phyloP scores from a whole-genome alignment of 1,284 basidiomycete species.

The Sanghuangporus baumii region DNA sequence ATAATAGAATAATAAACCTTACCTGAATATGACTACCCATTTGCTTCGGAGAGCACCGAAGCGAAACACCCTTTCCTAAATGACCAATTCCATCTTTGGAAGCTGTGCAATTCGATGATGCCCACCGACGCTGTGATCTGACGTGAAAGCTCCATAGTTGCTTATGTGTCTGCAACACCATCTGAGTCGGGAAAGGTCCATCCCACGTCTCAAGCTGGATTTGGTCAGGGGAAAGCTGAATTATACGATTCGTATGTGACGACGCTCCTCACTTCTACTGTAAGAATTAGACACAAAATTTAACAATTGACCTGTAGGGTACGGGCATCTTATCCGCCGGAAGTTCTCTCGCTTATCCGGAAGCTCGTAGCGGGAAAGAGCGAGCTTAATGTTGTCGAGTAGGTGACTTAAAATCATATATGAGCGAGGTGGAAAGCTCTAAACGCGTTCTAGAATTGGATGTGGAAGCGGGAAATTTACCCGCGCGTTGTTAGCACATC shows the following conservation, averaged over 20 bases:
- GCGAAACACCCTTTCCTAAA: too few relatives aligned
- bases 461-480: conserved; percentile 75
- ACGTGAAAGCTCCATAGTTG: neutral
- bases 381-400: conserved; percentile 25
- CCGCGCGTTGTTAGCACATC: conserved; percentile 60
- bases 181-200: conserved; percentile 19
- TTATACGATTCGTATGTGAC: conserved; percentile 23
- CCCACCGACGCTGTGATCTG: neutral
- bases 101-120: too few relatives aligned
- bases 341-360: conserved; percentile 23
- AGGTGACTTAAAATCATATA: neutral
- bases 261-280: neutral
- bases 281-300: neutral
- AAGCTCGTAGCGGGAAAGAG: conserved; percentile 11
- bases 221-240: conserved; percentile 25
- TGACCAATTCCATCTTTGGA: too few relatives aligned
- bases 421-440: neutral
- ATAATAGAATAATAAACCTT: too few relatives aligned
- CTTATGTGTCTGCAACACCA: neutral
- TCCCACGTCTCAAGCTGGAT: conserved; percentile 23
- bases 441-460: neutral
- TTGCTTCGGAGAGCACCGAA: too few relatives aligned
- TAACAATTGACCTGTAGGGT: conserved; percentile 13
- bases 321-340: conserved; percentile 24
- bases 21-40: too few relatives aligned